Conservation (phyloP, 441 rosid genomes). For the Arabidopsis hybrid region DNA sequence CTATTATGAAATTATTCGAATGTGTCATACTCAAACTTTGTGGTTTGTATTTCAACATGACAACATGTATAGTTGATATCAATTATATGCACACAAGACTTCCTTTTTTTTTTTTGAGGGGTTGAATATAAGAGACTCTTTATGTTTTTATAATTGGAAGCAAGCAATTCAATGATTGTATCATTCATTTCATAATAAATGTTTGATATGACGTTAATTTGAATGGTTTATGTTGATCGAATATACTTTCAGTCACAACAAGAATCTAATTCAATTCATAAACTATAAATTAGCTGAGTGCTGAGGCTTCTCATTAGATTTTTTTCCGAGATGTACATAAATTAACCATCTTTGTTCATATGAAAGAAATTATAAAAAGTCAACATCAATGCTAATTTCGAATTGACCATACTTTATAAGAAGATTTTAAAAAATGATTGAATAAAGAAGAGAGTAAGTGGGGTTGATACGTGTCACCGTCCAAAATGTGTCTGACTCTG, state of each 20-base stretch:
- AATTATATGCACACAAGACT: neutral
- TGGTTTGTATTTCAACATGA: constrained; percentile 21
- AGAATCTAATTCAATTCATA: constrained; percentile 25
- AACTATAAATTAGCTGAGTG: constrained; percentile 1
- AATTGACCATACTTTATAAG: constrained; percentile 17
- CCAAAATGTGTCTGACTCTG: constrained; percentile 36
- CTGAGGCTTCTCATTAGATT: constrained; percentile 10
- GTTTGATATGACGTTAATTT: constrained; percentile 24
- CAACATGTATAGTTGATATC: constrained; percentile 11
- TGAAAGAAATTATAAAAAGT: constrained; percentile 24
- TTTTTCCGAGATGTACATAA: neutral
- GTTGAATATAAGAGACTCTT: neutral
- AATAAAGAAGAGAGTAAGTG: constrained; percentile 35
- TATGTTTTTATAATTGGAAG: neutral
- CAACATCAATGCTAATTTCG: constrained; percentile 33
- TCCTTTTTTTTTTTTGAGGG: neutral
- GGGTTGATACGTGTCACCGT: constrained; percentile 43
- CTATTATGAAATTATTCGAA: constrained; percentile 6
- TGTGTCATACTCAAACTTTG: constrained; percentile 28
- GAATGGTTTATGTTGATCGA: constrained; percentile 36
- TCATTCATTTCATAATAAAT: constrained; percentile 11
- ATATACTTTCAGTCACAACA: constrained; percentile 25
- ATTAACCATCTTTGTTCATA: constrained; percentile 26
- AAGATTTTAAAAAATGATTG: constrained; percentile 15
- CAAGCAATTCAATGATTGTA: constrained; percentile 19